These are phyloP conservation scores for Conticribra guillardii DNA, from an alignment of 108 stramenopile species.

Conservation along the genomic window DNA sequence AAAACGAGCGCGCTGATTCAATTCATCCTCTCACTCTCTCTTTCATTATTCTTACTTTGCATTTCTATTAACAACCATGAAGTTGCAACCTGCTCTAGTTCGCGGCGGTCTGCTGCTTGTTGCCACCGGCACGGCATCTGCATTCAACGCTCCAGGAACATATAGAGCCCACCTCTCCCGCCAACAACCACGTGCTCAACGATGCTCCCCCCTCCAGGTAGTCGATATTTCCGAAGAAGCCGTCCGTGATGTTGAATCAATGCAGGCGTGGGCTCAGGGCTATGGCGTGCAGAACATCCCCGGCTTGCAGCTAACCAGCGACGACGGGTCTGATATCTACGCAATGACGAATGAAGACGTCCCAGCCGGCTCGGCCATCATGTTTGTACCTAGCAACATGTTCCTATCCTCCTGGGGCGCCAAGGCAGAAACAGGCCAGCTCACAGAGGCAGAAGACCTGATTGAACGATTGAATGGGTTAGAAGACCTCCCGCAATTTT, in stretches of 20 bases:
- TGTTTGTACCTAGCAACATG: slow-evolving; percentile 48
- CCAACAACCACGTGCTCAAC: background rate
- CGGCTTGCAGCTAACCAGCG: slow-evolving; percentile 46
- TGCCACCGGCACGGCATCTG: background rate
- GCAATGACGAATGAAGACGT: slow-evolving; percentile 47
- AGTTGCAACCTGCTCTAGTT: background rate
- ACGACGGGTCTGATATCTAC: slow-evolving; percentile 42
- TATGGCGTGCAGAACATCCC: slow-evolving; percentile 44
- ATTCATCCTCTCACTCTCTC: no score
- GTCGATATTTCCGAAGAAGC: slow-evolving; percentile 48
- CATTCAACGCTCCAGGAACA: background rate
- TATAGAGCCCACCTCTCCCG: background rate
- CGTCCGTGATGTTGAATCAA: slow-evolving; percentile 41
- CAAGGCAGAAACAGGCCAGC: slow-evolving; percentile 40
- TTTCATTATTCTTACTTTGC: background rate
- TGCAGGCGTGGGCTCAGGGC: slow-evolving; percentile 48
- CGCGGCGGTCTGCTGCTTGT: background rate
- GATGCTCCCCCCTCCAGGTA: background rate
- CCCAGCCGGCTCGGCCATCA: slow-evolving; percentile 50
- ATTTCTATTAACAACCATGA: background rate
- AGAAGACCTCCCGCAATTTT: slow-evolving; percentile 33
- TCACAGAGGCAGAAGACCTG: slow-evolving; percentile 35
- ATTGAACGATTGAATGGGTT: slow-evolving; percentile 19
- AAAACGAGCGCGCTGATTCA: no score
- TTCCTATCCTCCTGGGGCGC: slow-evolving; percentile 36